These are phyloP conservation scores for Pythium pyrilobum DNA, from an alignment of 352 stramenopile genomes.

Conservation along the genomic window DNA sequence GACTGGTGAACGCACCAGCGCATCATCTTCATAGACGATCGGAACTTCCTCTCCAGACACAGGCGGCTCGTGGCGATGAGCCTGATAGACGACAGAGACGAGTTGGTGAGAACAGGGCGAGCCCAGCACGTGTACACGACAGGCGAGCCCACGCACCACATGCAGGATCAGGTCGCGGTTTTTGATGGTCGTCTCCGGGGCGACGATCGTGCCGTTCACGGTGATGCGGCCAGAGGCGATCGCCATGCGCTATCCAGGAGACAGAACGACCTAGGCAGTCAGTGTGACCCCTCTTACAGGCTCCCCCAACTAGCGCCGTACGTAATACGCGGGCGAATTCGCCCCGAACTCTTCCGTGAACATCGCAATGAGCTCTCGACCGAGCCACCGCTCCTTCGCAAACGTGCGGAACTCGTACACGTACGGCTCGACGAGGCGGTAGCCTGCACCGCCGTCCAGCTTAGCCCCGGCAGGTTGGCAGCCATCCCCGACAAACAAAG, in stretches of 20 bases:
- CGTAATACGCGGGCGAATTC: slow-evolving; percentile 85
- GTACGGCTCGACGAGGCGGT: slow-evolving; percentile 90
- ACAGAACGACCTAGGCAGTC: neutral
- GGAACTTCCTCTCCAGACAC: slow-evolving; percentile 79
- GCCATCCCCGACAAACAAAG: no score
- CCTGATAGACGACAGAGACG: slow-evolving; percentile 23
- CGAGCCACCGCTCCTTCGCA: slow-evolving; percentile 94
- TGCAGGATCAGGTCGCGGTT: slow-evolving; percentile 93
- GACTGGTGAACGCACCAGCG: slow-evolving; percentile 44
- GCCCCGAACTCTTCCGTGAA: slow-evolving; percentile 86
- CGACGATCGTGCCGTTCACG: slow-evolving; percentile 86
- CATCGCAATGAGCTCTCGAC: slow-evolving; percentile 87
- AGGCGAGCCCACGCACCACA: slow-evolving; percentile 36
- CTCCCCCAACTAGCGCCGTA: neutral
- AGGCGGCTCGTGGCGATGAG: slow-evolving; percentile 96
- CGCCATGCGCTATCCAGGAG: slow-evolving; percentile 71
- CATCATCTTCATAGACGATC: slow-evolving; percentile 74
- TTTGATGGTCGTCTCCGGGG: slow-evolving; percentile 79
- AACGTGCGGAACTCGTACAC: slow-evolving; percentile 94
- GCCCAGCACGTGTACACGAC: neutral
- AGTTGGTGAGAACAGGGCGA: no score
- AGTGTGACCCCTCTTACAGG: neutral
- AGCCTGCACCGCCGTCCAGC: slow-evolving; percentile 58
- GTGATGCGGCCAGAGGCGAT: slow-evolving; percentile 93
- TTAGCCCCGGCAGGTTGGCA: no score